Percentiles rank a stretch among this genome's conserved stretches.
Conservation (phyloP, 768 basidiomycete species). For the Boletus fagicola region DNA sequence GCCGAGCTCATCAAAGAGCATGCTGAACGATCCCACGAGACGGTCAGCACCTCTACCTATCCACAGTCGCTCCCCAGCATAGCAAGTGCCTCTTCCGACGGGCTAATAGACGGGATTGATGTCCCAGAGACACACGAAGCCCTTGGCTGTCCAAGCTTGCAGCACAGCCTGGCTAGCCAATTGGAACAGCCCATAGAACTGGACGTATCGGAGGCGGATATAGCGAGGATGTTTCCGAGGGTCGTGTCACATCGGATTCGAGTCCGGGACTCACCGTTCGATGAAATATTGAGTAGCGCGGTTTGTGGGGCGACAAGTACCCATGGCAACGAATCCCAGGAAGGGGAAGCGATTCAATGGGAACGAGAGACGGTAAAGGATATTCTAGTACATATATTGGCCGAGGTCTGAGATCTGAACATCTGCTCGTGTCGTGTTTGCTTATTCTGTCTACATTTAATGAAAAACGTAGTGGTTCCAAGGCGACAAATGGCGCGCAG, state of each 20-base stretch:
- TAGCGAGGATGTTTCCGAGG: constrained; percentile 70
- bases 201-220: constrained; percentile 72
- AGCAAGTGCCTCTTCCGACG: constrained; percentile 23
- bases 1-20: constrained; percentile 49
- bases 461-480: neutral
- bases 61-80: constrained; percentile 17
- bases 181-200: constrained; percentile 34
- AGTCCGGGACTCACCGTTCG: constrained; percentile 65
- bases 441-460: neutral
- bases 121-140: constrained; percentile 11
- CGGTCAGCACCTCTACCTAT: constrained; percentile 19
- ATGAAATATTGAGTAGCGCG: constrained; percentile 65
- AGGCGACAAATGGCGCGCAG: neutral
- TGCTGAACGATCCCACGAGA: constrained; percentile 22
- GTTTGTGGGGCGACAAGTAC: constrained; percentile 50
- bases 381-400: constrained; percentile 57
- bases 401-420: constrained; percentile 44
- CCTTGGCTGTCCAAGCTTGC: constrained; percentile 3
- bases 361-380: constrained; percentile 60
- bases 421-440: neutral
- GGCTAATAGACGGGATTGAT: constrained; percentile 19
- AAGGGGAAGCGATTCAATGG: constrained; percentile 29
- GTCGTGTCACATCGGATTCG: constrained; percentile 74
- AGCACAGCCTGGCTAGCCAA: constrained; percentile 5
- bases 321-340: constrained; percentile 18